Conservation (phyloP, 495 filamentous ascomycete genomes). For the Tetracladium marchalianum region DNA sequence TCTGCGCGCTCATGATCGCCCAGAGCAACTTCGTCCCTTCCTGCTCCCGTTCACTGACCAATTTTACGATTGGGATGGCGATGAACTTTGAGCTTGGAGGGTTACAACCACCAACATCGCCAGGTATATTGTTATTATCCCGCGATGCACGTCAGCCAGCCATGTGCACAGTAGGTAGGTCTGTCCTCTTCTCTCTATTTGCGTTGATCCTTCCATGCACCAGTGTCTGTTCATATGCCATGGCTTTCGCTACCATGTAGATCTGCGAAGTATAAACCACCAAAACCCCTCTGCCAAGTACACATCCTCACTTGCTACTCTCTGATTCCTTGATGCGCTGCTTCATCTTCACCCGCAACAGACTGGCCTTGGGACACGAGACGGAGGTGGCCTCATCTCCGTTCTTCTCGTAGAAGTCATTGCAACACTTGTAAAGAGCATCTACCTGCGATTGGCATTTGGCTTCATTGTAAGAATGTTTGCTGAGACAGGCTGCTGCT, state of each 20-base stretch:
- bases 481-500: conserved; percentile 62
- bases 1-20: conserved; percentile 98
- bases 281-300: too few species aligned
- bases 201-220: too few species aligned
- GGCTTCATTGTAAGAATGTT: conserved; percentile 77
- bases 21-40: conserved; percentile 64
- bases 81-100: conserved; percentile 28
- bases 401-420: conserved; percentile 70
- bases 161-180: too few species aligned
- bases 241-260: too few species aligned
- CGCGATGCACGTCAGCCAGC: background rate
- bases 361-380: conserved; percentile 75
- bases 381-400: conserved; percentile 68
- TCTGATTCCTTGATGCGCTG: conserved; percentile 49
- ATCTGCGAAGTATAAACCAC: conserved; percentile 5
- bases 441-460: conserved; percentile 76
- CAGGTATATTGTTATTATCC: conserved; percentile 15
- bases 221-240: too few species aligned
- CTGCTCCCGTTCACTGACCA: conserved; percentile 55
- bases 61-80: conserved; percentile 33
- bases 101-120: conserved; percentile 11
- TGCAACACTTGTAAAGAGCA: conserved; percentile 93
- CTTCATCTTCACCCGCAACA: conserved; percentile 80
- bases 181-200: too few species aligned
- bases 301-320: background rate